Evolutionary conservation across 805 yeast species (phyloP).

Genomic region (Torulaspora franciscae): DNA sequence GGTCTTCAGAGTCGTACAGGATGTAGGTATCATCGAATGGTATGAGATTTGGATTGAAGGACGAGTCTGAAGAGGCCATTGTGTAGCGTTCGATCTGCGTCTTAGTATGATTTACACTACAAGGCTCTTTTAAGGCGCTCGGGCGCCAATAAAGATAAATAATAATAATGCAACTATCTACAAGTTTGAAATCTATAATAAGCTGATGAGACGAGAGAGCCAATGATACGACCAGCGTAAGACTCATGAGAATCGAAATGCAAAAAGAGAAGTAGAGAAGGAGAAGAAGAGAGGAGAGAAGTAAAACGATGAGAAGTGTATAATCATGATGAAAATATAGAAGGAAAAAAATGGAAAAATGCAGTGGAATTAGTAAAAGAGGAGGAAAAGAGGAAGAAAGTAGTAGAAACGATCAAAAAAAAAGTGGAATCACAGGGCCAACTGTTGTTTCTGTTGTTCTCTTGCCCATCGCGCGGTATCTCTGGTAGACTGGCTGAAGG

Average conservation of each 20-base stretch:
- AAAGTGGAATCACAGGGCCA: slow-evolving; percentile 18
- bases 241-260: slow-evolving; percentile 8
- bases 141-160: neutral
- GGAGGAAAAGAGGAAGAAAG: slow-evolving; percentile 8
- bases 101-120: neutral
- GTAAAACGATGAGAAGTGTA: slow-evolving; percentile 14
- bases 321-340: slow-evolving; percentile 9
- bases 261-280: slow-evolving; percentile 10
- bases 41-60: slow-evolving; percentile 28
- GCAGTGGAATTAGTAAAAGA: slow-evolving; percentile 11
- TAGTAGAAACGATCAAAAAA: slow-evolving; percentile 4
- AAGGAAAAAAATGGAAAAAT: slow-evolving; percentile 11
- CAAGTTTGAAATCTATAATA: slow-evolving; percentile 2
- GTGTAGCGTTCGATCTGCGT: neutral
- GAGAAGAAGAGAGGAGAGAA: slow-evolving; percentile 12
- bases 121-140: neutral
- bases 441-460: slow-evolving; percentile 48
- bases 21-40: slow-evolving; percentile 88
- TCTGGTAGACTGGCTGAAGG: slow-evolving; percentile 61
- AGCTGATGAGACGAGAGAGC: neutral
- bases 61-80: slow-evolving; percentile 8
- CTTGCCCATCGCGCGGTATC: slow-evolving; percentile 98
- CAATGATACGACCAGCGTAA: slow-evolving; percentile 11
- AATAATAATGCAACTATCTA: neutral
- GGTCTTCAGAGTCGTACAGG: slow-evolving; percentile 64